Evolutionary conservation across 192 early-diverging fungal species (phyloP), one percentile per base, ranked within the genome.

Genomic region (Coemansia sp.): DNA sequence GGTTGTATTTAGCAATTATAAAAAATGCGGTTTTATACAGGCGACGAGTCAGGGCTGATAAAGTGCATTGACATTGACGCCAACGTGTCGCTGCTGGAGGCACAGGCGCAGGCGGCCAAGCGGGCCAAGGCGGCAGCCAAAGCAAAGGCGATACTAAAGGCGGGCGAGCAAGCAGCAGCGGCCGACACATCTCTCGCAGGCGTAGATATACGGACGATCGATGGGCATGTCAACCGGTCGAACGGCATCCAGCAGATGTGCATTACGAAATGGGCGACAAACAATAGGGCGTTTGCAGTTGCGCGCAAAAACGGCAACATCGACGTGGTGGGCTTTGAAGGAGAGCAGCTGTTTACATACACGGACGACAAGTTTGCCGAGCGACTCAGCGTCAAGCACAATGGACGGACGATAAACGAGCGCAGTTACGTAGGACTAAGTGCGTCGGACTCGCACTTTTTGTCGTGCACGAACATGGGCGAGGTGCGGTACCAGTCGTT

Each of bases 11-110:
- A 12, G 11, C 25, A 45, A 45, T n/a, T n/a, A 45, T 15, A 45
- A 2, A 12, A 12, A 55, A 84, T 84, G 83, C 60, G 69, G 59
- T 72, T 84, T 48, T 75, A 68, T 32, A 84, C 83, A n/a, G 69
- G 75, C 10, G 83, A 84, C 70, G 79, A 84, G 56, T 58, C 69
- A 4, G 83, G 83, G 23, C 70, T 79, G 43, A 55, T 84, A 15
- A 84, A 84, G 52, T 61, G 61, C 5, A 57, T 72, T 4, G 70
- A 72, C 37, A 67, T 75, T 48, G 79, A 81, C 63, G 45, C 64
- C 53, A 81, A 72, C 27, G 73, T 81, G 17, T 64, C 73, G 55
- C 48, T 73, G 12, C 63, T 73, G 0, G 69, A 79, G 70, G 77
- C 71, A 7, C 67, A 76, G 60, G 60, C 73, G 63, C 55, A 65